Evolutionary conservation across 805 yeast species (phyloP).

Genomic region (Candida nemodendra): DNA sequence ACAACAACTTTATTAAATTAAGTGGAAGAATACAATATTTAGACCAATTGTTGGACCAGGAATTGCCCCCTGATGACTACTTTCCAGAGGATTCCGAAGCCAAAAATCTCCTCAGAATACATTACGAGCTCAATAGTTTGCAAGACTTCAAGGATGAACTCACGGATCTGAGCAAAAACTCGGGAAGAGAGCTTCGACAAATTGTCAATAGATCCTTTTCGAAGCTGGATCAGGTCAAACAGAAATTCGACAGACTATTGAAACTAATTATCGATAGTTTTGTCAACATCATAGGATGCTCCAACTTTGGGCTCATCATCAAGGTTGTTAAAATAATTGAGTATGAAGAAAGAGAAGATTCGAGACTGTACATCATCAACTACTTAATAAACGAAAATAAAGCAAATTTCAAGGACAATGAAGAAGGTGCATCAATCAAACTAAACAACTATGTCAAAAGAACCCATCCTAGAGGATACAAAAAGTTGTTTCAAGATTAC

Average conservation of each 20-base stretch:
- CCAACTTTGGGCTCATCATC: constrained; percentile 64
- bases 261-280: constrained; percentile 64
- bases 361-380: constrained; percentile 38
- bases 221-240: constrained; percentile 47
- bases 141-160: constrained; percentile 81
- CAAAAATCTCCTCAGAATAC: constrained; percentile 63
- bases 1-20: constrained; percentile 59
- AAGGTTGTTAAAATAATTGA: constrained; percentile 77
- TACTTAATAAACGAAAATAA: constrained; percentile 12
- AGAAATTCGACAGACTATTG: constrained; percentile 63
- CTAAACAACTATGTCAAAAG: constrained; percentile 41
- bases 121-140: constrained; percentile 65
- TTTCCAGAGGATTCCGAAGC: constrained; percentile 41
- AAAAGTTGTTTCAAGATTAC: constrained; percentile 55
- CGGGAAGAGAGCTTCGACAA: constrained; percentile 61
- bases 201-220: constrained; percentile 58
- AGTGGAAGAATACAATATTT: constrained; percentile 49
- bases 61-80: constrained; percentile 28
- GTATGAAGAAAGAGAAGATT: constrained; percentile 76
- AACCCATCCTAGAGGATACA: constrained; percentile 55
- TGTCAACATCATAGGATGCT: constrained; percentile 64
- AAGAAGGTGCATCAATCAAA: constrained; percentile 12
- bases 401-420: constrained; percentile 8
- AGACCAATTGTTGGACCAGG: constrained; percentile 50
- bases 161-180: constrained; percentile 44